phyloP scores from a whole-genome alignment of 306 rosid genomes.

The Dalbergia cultrata region DNA sequence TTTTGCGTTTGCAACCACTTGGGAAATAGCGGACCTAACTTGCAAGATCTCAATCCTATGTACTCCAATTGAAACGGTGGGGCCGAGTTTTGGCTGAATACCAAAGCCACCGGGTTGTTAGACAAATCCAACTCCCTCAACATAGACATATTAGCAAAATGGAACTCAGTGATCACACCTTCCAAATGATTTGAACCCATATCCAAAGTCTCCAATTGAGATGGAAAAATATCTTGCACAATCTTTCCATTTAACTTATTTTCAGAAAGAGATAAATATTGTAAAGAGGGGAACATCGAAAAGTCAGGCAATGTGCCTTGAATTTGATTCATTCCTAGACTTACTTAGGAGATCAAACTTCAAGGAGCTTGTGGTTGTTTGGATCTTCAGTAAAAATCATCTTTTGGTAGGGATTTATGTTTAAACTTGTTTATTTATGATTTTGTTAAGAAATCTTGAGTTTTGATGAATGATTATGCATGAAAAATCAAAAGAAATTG shows the following conservation, averaged over 20 bases:
- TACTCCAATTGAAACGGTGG: neutral
- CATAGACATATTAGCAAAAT: conserved; percentile 7
- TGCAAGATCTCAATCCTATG: neutral
- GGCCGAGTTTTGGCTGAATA: neutral
- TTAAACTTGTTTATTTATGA: too few relatives aligned
- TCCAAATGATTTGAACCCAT: neutral
- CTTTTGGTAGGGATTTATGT: too few relatives aligned
- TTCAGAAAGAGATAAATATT: too few relatives aligned
- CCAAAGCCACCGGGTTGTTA: neutral
- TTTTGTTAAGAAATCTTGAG: too few relatives aligned
- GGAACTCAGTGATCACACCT: conserved; percentile 34
- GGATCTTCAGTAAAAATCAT: too few relatives aligned
- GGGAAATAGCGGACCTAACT: conserved; percentile 36
- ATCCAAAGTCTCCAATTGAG: fast-evolving
- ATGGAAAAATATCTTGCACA: neutral
- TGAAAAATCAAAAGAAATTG: too few relatives aligned
- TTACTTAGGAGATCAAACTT: neutral
- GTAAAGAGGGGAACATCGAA: neutral
- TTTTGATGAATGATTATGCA: too few relatives aligned
- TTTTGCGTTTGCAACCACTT: conserved; percentile 23
- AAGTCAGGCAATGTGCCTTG: conserved; percentile 1
- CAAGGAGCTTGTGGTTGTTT: too few relatives aligned
- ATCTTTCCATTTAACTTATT: conserved; percentile 12
- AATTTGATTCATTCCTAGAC: neutral
- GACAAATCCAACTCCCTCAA: neutral